Base-by-base conservation (phyloP, 192 early-diverging fungal species). In the Podila epicladia region DNA sequence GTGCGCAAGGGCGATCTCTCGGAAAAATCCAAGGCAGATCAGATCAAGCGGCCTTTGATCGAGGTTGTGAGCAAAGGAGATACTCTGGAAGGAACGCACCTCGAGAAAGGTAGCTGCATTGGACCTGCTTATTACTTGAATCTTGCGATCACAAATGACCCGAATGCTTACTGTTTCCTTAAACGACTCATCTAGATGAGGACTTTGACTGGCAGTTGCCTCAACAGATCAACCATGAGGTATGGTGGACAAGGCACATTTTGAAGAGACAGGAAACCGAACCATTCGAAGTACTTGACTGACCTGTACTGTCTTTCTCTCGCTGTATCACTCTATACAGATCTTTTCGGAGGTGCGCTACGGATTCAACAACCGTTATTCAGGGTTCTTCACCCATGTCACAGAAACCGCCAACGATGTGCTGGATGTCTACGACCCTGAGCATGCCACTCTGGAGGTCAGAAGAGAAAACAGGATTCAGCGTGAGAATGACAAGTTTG, bases 351-450 rank as follows among this genome's bases (percentile, higher is more conserved):
- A 82, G 13, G 82, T 87, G 8, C 84, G 85, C 22, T 99, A 98
- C 82, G 98, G 98, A 9, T 99, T 99, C 87, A 94, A 97, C 83
- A 91, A 92, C 70, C 87, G 91, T 31, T 96, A 97, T 82, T 89
- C 77, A 37, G 93, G 93, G 9, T 92, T 91, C 60, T 93, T 94
- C 62, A 83, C 88, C 1, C 93, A 96, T 71, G 89, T 93, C 0
- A 87, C 88, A 32, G 90, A 90, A 68, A 91, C 90, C 0, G 87
- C 85, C 55, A 95, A 93, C 69, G 93, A 95, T 79, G 86, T 93
- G 28, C 88, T 90, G 67, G 89, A 87, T 38, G 83, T 95, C 8
- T 60, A 63, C 13, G 84, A 87, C 67, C 89, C 90, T 0, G 93
- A 95, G 65, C 74, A 83, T 35, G 85, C 87, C 11, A 87, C 85